These are phyloP conservation scores for Trebouxia sp. DNA, from an alignment of 139 green algal species.

Conservation along the genomic window DNA sequence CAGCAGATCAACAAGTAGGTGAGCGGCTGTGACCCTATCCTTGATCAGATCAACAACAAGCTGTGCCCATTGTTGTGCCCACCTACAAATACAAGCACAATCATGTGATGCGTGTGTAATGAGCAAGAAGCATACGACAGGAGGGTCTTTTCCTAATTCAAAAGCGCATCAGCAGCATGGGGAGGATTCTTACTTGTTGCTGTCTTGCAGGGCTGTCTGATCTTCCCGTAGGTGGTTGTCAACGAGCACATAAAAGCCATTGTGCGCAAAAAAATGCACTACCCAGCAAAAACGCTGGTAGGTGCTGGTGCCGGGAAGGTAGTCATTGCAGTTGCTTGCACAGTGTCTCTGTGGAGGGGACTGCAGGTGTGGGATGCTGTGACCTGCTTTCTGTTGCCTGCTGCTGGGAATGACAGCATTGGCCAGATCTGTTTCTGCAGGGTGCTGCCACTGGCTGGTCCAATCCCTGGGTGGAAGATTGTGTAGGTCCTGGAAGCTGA, in stretches of 20 bases:
- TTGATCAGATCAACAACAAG: background rate
- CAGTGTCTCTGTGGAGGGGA: background rate
- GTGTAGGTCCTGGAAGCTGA: slow-evolving; percentile 35
- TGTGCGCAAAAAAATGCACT: slow-evolving; percentile 53
- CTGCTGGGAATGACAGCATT: background rate
- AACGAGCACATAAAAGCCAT: slow-evolving; percentile 54
- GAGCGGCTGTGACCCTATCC: background rate
- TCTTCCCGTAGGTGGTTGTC: slow-evolving; percentile 26
- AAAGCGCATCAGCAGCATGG: background rate
- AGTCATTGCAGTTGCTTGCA: slow-evolving; percentile 1
- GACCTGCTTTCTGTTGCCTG: background rate
- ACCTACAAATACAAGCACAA: too few relatives aligned
- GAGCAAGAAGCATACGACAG: background rate
- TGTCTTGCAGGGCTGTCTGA: slow-evolving; percentile 26
- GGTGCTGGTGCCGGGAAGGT: slow-evolving; percentile 19
- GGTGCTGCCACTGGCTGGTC: background rate
- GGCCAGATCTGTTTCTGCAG: background rate
- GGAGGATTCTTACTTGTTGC: background rate
- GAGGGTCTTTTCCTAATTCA: background rate
- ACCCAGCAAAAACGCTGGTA: slow-evolving; percentile 48
- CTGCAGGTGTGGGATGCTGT: background rate
- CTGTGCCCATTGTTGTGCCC: slow-evolving; percentile 8
- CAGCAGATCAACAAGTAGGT: slow-evolving; percentile 33
- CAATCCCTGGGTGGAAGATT: background rate
- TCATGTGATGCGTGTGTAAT: background rate